A percentile compares a stretch with the other conserved stretches of the same genome.
Conservation (phyloP, 2,329 filamentous ascomycete species). For the Nothomitra cinnamomea region DNA sequence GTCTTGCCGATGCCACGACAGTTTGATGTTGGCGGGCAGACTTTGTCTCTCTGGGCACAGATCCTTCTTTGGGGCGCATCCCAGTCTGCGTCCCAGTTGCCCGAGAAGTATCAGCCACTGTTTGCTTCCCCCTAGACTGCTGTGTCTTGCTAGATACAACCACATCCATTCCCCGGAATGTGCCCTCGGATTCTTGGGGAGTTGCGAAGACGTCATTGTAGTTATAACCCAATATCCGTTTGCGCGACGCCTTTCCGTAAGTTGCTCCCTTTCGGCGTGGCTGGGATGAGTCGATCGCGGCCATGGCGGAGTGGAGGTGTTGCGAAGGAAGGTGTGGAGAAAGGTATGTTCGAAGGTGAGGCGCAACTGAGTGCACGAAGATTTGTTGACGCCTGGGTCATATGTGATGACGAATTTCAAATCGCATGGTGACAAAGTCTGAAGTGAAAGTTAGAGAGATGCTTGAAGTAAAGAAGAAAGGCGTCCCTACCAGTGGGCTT, state of each 20-base stretch:
- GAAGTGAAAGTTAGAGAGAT: neutral
- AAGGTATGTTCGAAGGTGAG: neutral
- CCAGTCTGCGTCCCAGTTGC: neutral
- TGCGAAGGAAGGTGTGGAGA: neutral
- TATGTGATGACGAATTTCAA: neutral
- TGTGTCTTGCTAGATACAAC: neutral
- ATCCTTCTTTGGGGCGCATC: neutral
- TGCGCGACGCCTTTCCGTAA: constrained; percentile 20
- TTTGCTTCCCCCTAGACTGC: neutral
- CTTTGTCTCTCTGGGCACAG: neutral
- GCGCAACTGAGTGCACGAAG: constrained; percentile 5
- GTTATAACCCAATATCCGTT: neutral
- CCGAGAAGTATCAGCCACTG: neutral
- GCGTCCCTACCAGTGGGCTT: neutral
- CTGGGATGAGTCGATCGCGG: constrained; percentile 2
- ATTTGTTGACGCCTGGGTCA: neutral
- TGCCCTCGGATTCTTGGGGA: neutral
- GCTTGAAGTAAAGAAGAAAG: neutral
- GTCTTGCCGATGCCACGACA: neutral
- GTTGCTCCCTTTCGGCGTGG: constrained; percentile 20
- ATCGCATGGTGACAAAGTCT: neutral
- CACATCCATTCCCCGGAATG: neutral
- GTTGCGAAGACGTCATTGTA: constrained; percentile 1
- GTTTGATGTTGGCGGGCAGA: neutral
- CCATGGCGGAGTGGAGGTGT: neutral